Evolutionary conservation across 2,329 filamentous ascomycete species (phyloP).

Genomic region (Apiospora phragmitis): DNA sequence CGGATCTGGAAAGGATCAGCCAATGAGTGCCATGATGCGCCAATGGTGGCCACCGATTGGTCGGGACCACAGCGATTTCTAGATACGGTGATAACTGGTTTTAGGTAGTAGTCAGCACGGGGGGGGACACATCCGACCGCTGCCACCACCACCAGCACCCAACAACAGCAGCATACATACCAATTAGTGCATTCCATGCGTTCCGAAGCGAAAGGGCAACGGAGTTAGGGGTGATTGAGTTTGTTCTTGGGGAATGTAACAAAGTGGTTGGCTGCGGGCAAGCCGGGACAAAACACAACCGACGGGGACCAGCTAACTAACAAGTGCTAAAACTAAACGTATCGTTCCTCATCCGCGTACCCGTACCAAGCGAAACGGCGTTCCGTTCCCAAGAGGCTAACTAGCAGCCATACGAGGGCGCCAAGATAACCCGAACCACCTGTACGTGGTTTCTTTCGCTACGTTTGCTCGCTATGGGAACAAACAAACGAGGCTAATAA

Average conservation of each 20-base stretch:
- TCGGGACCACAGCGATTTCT: background rate
- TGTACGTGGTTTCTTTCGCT: background rate
- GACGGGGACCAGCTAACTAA: background rate
- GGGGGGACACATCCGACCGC: background rate
- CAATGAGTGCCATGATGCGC: background rate
- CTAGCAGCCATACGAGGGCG: background rate
- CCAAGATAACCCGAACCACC: background rate
- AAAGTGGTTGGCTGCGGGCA: background rate
- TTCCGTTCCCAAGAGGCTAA: background rate
- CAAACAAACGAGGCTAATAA: background rate
- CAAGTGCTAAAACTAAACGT: background rate
- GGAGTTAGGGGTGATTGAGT: background rate
- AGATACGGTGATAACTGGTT: background rate
- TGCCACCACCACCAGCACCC: background rate
- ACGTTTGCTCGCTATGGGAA: background rate
- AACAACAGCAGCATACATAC: background rate
- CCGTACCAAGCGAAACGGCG: slow-evolving; percentile 2
- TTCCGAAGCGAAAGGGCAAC: background rate
- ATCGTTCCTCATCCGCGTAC: background rate
- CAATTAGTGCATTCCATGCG: background rate
- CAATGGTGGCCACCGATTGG: background rate
- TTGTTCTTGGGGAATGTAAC: background rate
- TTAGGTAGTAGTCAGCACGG: background rate
- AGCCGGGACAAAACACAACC: background rate
- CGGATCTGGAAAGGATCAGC: slow-evolving; percentile 1